Base-by-base conservation (phyloP, 305 asterid genomes). In the Solanum hybrid region DNA sequence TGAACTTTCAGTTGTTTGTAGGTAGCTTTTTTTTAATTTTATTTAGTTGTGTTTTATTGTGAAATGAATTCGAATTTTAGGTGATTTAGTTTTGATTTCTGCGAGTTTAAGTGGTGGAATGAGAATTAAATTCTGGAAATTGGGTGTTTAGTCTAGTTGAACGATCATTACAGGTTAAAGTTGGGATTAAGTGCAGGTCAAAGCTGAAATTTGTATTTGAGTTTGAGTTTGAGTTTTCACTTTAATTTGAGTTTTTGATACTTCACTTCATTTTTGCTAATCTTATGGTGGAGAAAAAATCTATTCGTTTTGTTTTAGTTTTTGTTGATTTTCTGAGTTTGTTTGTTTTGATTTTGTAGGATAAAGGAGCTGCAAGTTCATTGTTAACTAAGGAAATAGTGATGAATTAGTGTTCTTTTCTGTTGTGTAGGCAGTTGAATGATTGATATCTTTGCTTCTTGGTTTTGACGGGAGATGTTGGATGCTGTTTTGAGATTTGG, bases 401-500 rank as follows among this genome's bases (percentile, higher is more conserved):
- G 82, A 57, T 90, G 86, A 64, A 64, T 89, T 83, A 22, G 79
- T 89, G 87, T 90, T 40, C 87, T 88, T 61, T 64, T 83, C 39
- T 87, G 69, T 79, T 87, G 28, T 2, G 87, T n/a, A 77, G 86
- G 36, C 71, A 67, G 89, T 67, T 84, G 81, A 88, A 33, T 9
- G 88, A 76, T 90, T 84, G 83, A 87, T 71, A 71, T 51, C 87
- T 81, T 88, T 67, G 88, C 40, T 29, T 46, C 87, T 83, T 11
- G 28, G 87, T 83, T 83, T 83, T 83, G 73, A 83, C 40, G 34
- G 67, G 87, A 16, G 80, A 89, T 69, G 35, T 85, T 89, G 80
- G 89, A 87, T 89, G 80, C 61, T 89, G 91, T 94, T 90, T 83
- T 93, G 82, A 92, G 92, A 87, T 91, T 78, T 64, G 91, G 87